Base-by-base conservation (phyloP, 495 filamentous ascomycete species). In the Diplogelasinospora grovesii region DNA sequence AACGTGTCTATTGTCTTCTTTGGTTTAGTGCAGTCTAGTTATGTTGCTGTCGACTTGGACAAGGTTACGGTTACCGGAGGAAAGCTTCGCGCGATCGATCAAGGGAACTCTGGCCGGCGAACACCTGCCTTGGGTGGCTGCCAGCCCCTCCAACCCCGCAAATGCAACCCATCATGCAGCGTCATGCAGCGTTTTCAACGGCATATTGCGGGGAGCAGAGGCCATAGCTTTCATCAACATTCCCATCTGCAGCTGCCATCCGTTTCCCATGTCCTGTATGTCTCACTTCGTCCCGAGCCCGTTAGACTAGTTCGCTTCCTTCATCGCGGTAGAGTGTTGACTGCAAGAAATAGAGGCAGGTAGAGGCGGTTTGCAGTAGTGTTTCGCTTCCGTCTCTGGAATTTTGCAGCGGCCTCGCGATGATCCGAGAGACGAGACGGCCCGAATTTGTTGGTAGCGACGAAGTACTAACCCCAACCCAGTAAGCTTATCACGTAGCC, bases 181-280 rank as follows among this genome's bases (percentile, higher is more conserved):
- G 8, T n/a, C 25, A 15, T 25, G 13, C 36, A 15, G 15, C 29
- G 24, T 28, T 20, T n/a, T n/a, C n/a, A n/a, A n/a, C n/a, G n/a
- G n/a, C n/a, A 16, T 23, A 39, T 41, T 31, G 41, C 41, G 46
- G 41, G 40, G 36, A 45, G 23, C 19, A 11, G 20, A 16, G 36
- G 46, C 29, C 35, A 45, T 30, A 41, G 36, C 20, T 21, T 35
- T 21, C 32, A 8, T n/a, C n/a, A n/a, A n/a, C n/a, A n/a, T n/a
- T n/a, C n/a, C n/a, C n/a, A n/a, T n/a, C n/a, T n/a, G n/a, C n/a
- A n/a, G n/a, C n/a, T n/a, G n/a, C n/a, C n/a, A n/a, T n/a, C n/a
- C n/a, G n/a, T n/a, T 20, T 35, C 32, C 7, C 32, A 36, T 36
- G 34, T 13, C 34, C 8, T n/a, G n/a, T n/a, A n/a, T 27, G 10